These are phyloP conservation scores for Musa acuminata DNA, from an alignment of 176 grass and related monocot genomes.

Conservation along the genomic window DNA sequence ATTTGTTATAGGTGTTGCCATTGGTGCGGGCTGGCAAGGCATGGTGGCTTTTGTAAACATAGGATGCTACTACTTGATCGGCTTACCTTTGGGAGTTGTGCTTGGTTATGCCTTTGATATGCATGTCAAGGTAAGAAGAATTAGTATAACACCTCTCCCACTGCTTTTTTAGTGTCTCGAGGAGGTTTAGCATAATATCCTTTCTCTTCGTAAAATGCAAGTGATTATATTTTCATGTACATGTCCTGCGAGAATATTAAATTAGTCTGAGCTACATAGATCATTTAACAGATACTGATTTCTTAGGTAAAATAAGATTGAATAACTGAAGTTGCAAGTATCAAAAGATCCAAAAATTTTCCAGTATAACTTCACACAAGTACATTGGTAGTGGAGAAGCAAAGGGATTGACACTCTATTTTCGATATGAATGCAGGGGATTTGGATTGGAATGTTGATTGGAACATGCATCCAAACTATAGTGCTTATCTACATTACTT, in stretches of 20 bases:
- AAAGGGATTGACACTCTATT: neutral
- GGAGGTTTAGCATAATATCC: too few relatives aligned
- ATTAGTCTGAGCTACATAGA: too few relatives aligned
- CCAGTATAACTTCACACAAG: too few relatives aligned
- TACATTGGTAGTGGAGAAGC: neutral
- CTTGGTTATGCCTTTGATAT: constrained; percentile 54
- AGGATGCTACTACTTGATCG: constrained; percentile 68
- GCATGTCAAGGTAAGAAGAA: constrained; percentile 44
- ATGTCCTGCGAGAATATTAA: too few relatives aligned
- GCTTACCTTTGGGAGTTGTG: constrained; percentile 55
- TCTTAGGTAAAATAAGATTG: too few relatives aligned
- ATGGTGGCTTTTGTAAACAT: constrained; percentile 78
- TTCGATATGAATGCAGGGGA: constrained; percentile 37
- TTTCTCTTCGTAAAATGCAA: too few relatives aligned
- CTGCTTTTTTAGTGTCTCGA: too few relatives aligned
- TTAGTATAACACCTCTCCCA: too few relatives aligned
- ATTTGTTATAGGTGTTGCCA: constrained; percentile 46
- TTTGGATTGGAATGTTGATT: constrained; percentile 85
- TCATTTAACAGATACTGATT: too few relatives aligned
- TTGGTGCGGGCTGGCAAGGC: constrained; percentile 69
- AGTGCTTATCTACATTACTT: constrained; percentile 57
- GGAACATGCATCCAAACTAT: constrained; percentile 61
- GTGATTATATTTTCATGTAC: too few relatives aligned
- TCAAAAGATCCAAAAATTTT: too few relatives aligned
- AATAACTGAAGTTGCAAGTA: too few relatives aligned